Evolutionary conservation across 2,329 filamentous ascomycete species (phyloP), one percentile per base, ranked within the genome.

Genomic region (Teratosphaeriaceae sp.): DNA sequence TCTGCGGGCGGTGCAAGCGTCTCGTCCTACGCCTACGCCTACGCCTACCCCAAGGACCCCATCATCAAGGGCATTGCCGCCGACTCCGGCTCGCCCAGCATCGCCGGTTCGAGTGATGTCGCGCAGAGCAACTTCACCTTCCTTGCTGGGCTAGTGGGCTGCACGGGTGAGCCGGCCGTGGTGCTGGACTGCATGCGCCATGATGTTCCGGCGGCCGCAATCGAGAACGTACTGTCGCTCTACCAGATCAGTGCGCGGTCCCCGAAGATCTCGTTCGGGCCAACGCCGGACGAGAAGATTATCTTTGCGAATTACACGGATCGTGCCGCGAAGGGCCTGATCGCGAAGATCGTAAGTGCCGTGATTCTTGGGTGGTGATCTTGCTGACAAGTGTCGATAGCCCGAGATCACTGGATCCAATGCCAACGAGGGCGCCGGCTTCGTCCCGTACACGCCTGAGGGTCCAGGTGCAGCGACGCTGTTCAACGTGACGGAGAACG

Each of bases 381-480:
- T 8, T n/a, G 30, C 30, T 34, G 12, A 34, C 30, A 8, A 8
- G 7, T 8, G 15, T 9, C 15, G 11, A 27, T 18, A 34, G 46
- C 51, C 51, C 16, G 42, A 39, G 2, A 51, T 53, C 21, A 30
- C 48, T 6, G 51, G 51, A 7, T 46, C 42, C 12, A 53, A 51
- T 30, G 44, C 45, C 9, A 52, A 51, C 29, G 51, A 53, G 31
- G 51, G 49, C 21, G 49, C 51, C 3, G 49, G 49, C 4, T 53
- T 53, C 26, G 49, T 49, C 2, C 26, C 42, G 2, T 51, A 38
- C 21, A 47, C 46, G 9, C 40, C 43, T 1, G 24, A 40, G 34
- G 50, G 40, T 11, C 47, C 44, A 15, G 46, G 46, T 19, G 44
- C 44, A 2, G 38, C 43, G n/a, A 38, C 43, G 1, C 40, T 51